Evolutionary conservation across 108 stramenopile genomes (phyloP).

Genomic region (Fistulifera solaris): DNA sequence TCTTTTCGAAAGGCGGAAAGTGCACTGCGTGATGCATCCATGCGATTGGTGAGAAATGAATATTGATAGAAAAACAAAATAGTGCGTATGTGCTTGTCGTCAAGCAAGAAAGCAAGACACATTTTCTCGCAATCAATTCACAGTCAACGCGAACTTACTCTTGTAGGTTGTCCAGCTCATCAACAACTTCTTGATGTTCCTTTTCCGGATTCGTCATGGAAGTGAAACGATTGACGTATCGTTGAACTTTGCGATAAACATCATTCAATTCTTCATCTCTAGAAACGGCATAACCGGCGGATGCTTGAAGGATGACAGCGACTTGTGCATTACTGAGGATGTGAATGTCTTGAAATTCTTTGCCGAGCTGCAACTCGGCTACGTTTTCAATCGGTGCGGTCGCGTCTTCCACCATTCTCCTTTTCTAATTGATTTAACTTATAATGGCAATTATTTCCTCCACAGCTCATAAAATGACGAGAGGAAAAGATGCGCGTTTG

Average conservation of each 20-base stretch:
- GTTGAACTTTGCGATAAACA: conserved; percentile 80
- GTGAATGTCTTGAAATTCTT: conserved; percentile 77
- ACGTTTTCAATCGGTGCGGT: conserved; percentile 54
- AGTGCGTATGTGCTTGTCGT: no score
- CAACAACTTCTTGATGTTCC: conserved; percentile 58
- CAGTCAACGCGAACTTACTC: conserved; percentile 33
- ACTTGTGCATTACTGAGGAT: conserved; percentile 83
- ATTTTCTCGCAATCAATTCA: background rate
- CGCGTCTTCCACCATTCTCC: background rate
- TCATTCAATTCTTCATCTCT: conserved; percentile 80
- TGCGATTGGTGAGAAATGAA: no score
- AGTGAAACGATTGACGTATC: conserved; percentile 80
- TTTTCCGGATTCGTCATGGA: conserved; percentile 87
- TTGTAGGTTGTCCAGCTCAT: conserved; percentile 84
- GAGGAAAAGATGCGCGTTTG: no score
- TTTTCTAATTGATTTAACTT: no score
- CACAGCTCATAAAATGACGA: no score
- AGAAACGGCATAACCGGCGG: conserved; percentile 58
- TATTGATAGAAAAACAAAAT: no score
- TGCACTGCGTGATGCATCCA: conserved; percentile 29
- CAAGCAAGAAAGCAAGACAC: no score
- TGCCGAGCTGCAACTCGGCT: conserved; percentile 70
- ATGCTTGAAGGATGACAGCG: conserved; percentile 75
- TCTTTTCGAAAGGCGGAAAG: conserved; percentile 81
- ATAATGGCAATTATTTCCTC: no score